These are phyloP conservation scores for Pseudogymnoascus verrucosus DNA, from an alignment of 2,329 filamentous ascomycete genomes.

Conservation along the genomic window DNA sequence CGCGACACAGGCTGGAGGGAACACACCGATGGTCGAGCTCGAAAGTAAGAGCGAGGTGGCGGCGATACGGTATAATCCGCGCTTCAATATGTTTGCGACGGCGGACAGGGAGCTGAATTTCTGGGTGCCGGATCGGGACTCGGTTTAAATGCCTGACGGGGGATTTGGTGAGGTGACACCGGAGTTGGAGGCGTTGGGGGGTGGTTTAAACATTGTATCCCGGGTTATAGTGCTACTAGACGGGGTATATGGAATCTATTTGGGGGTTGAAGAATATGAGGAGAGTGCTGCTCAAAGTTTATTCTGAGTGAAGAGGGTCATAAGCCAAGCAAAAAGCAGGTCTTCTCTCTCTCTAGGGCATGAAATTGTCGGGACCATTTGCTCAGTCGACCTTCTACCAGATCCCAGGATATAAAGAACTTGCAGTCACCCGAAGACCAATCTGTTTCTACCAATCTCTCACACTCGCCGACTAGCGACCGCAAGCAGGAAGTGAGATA, in stretches of 20 bases:
- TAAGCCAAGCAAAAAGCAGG: not conserved
- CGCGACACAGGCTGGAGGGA: conserved; percentile 9
- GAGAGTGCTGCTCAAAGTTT: not conserved
- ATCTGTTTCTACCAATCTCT: not conserved
- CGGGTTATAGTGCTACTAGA: not conserved
- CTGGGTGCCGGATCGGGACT: conserved; percentile 61
- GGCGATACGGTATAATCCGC: conserved; percentile 79
- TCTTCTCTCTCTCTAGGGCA: not conserved
- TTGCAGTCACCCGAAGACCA: not conserved
- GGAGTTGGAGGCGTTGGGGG: not conserved
- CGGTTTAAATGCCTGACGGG: not conserved
- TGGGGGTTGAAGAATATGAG: not conserved
- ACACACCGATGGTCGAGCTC: conserved; percentile 56
- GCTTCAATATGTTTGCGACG: conserved; percentile 84
- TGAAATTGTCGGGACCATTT: not conserved
- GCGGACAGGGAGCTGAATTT: conserved; percentile 79
- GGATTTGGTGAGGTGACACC: not conserved
- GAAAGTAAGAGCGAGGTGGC: conserved; percentile 62
- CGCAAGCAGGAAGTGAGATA: not conserved
- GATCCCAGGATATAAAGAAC: not conserved
- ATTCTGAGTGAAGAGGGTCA: not conserved
- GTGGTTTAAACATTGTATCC: not conserved
- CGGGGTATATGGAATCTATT: too few relatives aligned
- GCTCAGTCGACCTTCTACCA: not conserved
- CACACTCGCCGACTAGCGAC: not conserved